Evolutionary conservation across 352 stramenopile species (phyloP), one percentile per base, ranked within the genome.

Genomic region (Phytophthora tentaculata): DNA sequence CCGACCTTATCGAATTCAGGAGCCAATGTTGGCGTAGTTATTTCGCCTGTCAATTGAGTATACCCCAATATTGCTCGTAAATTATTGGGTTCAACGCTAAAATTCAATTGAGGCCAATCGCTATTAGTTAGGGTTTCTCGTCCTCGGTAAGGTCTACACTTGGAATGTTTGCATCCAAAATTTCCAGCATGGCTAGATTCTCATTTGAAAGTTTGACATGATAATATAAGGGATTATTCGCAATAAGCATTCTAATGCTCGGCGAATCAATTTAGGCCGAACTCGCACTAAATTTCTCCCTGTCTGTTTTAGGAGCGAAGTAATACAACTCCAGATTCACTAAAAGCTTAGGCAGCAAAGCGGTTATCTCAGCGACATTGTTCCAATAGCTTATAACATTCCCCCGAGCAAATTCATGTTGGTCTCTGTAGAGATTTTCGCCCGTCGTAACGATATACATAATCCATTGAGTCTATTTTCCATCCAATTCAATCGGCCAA

Each of bases 331-430:
- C 50, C 50, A 19, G 17, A 32, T 19, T 61, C 19, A 4, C 24
- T 52, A 66, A 5, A 12, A 49, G 59, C 28, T 26, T 13, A 4
- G 48, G 26, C 2, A 67, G 28, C 5, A 16, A 49, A 2, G 4
- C 3, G 9, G n/a, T 23, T 2, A 39, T 14, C 10, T 51, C 10
- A 13, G 10, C 2, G 7, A 45, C 51, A 13, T 67, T 12, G n/a
- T 67, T 61, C 51, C 60, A 61, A n/a, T 67, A 67, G n/a, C 50
- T 67, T 9, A 67, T 22, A 17, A 51, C 16, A 20, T 67, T 61
- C 28, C n/a, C n/a, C n/a, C n/a, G n/a, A n/a, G n/a, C n/a, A n/a
- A n/a, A n/a, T n/a, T n/a, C n/a, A n/a, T n/a, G n/a, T n/a, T n/a
- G n/a, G n/a, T n/a, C n/a, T n/a, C n/a, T n/a, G n/a, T n/a, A n/a